These are phyloP conservation scores for Colletotrichum cereale DNA, from an alignment of 2,329 filamentous ascomycete species.

Conservation along the genomic window DNA sequence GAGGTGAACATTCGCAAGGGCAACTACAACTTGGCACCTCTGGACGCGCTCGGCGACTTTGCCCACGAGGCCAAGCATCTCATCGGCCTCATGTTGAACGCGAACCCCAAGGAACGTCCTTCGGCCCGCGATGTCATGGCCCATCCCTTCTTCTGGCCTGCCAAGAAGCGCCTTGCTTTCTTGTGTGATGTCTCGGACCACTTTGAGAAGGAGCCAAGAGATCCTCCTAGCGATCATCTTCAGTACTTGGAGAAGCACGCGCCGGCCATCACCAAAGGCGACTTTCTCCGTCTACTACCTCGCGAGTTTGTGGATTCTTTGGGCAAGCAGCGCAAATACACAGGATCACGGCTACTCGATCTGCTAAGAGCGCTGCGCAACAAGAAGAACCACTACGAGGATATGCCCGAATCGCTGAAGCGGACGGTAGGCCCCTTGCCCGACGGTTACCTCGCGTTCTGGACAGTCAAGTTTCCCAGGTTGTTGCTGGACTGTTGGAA, in stretches of 20 bases:
- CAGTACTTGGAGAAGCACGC: slow-evolving; percentile 68
- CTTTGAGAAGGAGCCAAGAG: slow-evolving; percentile 91
- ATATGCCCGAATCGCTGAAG: slow-evolving; percentile 86
- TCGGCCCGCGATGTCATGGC: slow-evolving; percentile 84
- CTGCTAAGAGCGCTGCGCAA: slow-evolving; percentile 90
- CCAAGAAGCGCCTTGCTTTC: slow-evolving; percentile 90
- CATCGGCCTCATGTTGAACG: slow-evolving; percentile 81
- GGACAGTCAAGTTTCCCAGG: slow-evolving; percentile 83
- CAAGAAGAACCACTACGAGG: slow-evolving; percentile 98
- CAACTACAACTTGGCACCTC: slow-evolving; percentile 76
- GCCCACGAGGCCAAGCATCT: slow-evolving; percentile 89
- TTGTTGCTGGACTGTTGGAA: slow-evolving; percentile 84
- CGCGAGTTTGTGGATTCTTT: slow-evolving; percentile 88
- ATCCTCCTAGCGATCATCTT: slow-evolving; percentile 80
- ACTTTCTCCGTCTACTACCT: slow-evolving; percentile 84
- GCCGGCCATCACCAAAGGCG: slow-evolving; percentile 68
- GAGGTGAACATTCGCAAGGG: slow-evolving; percentile 98
- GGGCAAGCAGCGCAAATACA: slow-evolving; percentile 96
- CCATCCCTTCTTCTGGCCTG: slow-evolving; percentile 96
- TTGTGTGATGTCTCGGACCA: slow-evolving; percentile 97
- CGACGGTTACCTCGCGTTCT: slow-evolving; percentile 86
- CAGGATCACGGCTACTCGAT: slow-evolving; percentile 84
- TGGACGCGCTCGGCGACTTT: slow-evolving; percentile 84
- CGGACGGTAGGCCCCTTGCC: slow-evolving; percentile 78
- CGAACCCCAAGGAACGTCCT: slow-evolving; percentile 70